Evolutionary conservation across 129 eudicot genomes (phyloP).

Genomic region (Kitagawia praeruptora): DNA sequence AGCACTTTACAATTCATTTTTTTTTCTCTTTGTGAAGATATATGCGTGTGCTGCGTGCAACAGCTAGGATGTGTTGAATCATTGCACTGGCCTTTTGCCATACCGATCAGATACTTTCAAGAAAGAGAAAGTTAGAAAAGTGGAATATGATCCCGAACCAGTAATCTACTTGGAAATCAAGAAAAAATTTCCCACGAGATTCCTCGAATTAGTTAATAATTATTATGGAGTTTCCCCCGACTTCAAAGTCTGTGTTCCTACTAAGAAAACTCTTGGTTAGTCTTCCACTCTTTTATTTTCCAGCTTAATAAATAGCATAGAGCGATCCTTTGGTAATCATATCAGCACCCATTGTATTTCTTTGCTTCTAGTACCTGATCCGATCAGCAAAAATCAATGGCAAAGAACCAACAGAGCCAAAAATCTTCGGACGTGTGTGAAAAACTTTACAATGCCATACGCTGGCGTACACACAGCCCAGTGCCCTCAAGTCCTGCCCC

Average conservation of each 20-base stretch:
- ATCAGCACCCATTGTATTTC: not conserved
- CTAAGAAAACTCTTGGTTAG: not conserved
- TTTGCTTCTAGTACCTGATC: not conserved
- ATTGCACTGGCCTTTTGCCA: not conserved
- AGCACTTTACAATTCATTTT: slow-evolving; percentile 1
- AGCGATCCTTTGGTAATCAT: not conserved
- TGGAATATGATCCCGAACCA: slow-evolving; percentile 6
- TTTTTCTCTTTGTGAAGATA: not conserved
- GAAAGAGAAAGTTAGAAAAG: not conserved
- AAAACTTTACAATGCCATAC: slow-evolving; percentile 1
- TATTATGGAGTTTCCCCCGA: not conserved
- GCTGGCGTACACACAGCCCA: not conserved
- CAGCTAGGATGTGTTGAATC: slow-evolving; percentile 4
- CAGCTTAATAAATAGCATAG: not conserved
- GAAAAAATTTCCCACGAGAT: not conserved
- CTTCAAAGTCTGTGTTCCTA: slow-evolving; percentile 5
- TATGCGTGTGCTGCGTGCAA: not conserved
- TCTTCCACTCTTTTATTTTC: not conserved
- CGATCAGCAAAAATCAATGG: not conserved
- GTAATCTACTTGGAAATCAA: not conserved
- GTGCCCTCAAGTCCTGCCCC: not conserved
- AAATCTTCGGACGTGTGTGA: not conserved
- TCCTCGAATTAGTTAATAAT: not conserved
- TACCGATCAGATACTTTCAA: not conserved
- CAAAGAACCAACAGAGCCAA: not conserved